Evolutionary conservation across 768 basidiomycete genomes (phyloP).

Genomic region (Ramaria sp.): DNA sequence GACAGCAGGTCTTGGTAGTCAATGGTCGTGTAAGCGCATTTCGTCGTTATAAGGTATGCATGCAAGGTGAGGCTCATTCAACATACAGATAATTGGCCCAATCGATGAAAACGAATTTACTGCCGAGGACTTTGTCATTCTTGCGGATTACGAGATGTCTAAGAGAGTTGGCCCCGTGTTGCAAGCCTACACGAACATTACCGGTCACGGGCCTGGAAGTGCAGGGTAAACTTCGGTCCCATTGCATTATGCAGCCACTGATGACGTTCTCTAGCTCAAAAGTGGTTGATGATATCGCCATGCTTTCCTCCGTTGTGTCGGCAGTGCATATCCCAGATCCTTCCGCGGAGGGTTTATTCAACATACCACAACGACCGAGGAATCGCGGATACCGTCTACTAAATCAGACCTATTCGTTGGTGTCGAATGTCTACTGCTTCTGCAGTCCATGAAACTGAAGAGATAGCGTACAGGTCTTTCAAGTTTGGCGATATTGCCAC

Average conservation of each 20-base stretch:
- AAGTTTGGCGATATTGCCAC: slow-evolving; percentile 54
- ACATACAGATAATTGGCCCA: slow-evolving; percentile 63
- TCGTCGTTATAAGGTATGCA: slow-evolving; percentile 4
- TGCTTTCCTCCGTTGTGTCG: slow-evolving; percentile 62
- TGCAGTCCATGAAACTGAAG: too few relatives aligned
- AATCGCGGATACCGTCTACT: slow-evolving; percentile 49
- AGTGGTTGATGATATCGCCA: slow-evolving; percentile 49
- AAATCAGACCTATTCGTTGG: slow-evolving; percentile 55
- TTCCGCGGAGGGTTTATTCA: slow-evolving; percentile 63
- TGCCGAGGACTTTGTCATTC: slow-evolving; percentile 57
- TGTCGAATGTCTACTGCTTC: slow-evolving; percentile 10
- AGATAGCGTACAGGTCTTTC: slow-evolving; percentile 40
- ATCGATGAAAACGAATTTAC: slow-evolving; percentile 47
- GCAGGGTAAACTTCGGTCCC: slow-evolving; percentile 28
- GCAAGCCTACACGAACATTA: slow-evolving; percentile 47
- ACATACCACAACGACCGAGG: slow-evolving; percentile 49
- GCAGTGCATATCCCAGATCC: slow-evolving; percentile 62
- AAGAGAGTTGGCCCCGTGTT: slow-evolving; percentile 62
- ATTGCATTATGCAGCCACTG: neutral
- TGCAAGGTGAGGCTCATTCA: slow-evolving; percentile 1
- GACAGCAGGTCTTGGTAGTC: slow-evolving; percentile 52
- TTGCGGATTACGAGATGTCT: slow-evolving; percentile 64
- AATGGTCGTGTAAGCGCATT: slow-evolving; percentile 71
- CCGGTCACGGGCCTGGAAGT: slow-evolving; percentile 24
- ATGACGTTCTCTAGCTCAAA: slow-evolving; percentile 28